Percentiles rank a stretch among this genome's conserved stretches.
Conservation (phyloP, 345 rosid genomes). For the Firmiana major region DNA sequence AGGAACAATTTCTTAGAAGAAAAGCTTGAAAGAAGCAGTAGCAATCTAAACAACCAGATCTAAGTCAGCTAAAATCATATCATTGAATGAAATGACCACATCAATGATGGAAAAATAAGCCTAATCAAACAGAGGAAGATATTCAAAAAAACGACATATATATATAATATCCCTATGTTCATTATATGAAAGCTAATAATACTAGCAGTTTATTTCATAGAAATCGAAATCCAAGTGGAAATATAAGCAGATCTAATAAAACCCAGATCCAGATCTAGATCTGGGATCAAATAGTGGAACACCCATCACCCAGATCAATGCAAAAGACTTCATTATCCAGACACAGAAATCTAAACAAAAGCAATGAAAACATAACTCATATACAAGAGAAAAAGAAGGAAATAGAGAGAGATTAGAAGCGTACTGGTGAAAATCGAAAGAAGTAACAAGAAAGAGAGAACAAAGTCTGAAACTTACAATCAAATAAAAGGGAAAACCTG, state of each 20-base stretch:
- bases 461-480: too few species aligned
- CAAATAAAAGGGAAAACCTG: background rate
- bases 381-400: background rate
- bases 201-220: background rate
- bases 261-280: constrained; percentile 23
- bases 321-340: background rate
- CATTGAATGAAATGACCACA: background rate
- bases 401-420: background rate
- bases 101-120: background rate
- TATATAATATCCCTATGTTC: background rate
- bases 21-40: background rate
- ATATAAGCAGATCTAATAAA: constrained; percentile 3
- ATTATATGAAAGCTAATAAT: background rate
- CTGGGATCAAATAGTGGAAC: background rate
- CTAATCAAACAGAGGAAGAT: background rate
- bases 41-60: background rate
- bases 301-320: background rate
- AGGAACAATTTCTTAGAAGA: background rate
- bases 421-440: constrained; percentile 1
- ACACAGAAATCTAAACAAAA: background rate
- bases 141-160: background rate
- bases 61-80: background rate
- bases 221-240: background rate
- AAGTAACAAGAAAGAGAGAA: background rate
- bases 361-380: background rate